Conservation (phyloP, 306 rosid species). For the Quercus dentata region DNA sequence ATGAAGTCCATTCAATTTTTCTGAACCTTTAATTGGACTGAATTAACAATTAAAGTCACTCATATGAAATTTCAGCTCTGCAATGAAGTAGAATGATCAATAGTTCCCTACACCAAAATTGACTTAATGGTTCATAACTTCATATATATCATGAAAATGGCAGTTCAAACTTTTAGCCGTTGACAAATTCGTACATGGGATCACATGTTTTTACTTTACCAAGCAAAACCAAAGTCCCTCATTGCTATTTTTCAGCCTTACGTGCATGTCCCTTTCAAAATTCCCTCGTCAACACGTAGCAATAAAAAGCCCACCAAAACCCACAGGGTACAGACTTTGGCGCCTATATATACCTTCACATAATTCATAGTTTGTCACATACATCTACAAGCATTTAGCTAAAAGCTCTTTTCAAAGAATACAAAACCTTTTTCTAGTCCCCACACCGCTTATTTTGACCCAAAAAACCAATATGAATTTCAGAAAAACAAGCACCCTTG, state of each 20-base stretch:
- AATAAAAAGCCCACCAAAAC: background rate
- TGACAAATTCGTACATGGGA: constrained; percentile 1
- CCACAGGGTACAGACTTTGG: background rate
- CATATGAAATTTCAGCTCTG: no score
- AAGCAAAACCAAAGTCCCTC: background rate
- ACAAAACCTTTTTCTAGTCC: no score
- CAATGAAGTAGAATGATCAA: background rate
- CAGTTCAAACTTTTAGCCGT: background rate
- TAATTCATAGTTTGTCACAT: background rate
- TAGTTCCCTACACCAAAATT: background rate
- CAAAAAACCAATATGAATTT: constrained; percentile 15
- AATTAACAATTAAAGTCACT: background rate
- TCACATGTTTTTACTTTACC: background rate
- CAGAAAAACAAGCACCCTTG: constrained; percentile 6
- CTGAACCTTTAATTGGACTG: background rate
- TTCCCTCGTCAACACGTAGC: constrained; percentile 31
- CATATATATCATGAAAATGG: background rate
- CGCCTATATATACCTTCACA: constrained; percentile 6
- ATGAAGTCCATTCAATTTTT: background rate
- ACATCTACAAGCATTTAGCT: background rate
- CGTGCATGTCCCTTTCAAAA: background rate
- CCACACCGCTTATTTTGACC: no score
- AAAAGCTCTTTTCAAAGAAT: background rate
- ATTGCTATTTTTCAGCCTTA: background rate
- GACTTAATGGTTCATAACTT: background rate